Percentiles rank a stretch among this genome's conserved stretches.
Evolutionary conservation across 169 alveolate genomes (phyloP).

Genomic region (Nephromyces sp.): DNA sequence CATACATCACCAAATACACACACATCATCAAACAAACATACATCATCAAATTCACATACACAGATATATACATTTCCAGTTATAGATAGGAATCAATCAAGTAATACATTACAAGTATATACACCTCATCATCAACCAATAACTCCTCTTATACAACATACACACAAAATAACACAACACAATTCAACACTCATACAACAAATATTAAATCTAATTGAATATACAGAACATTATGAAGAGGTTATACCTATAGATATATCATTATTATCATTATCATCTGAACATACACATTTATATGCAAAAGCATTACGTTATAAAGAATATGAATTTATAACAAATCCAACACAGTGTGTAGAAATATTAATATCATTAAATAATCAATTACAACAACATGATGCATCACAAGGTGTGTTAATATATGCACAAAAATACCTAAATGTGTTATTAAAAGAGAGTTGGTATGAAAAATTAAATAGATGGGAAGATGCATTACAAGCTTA

Average conservation of each 20-base stretch:
- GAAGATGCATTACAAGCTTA: conserved; percentile 51
- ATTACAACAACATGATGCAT: conserved; percentile 69
- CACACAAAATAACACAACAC: too few species aligned
- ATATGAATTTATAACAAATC: neutral
- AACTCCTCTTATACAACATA: too few species aligned
- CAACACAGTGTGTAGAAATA: conserved; percentile 36
- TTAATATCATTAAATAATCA: conserved; percentile 62
- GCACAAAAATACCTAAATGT: conserved; percentile 49
- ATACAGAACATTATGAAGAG: conserved; percentile 69
- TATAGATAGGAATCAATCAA: too few species aligned
- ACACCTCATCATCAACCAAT: too few species aligned
- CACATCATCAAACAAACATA: too few species aligned
- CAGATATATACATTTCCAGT: too few species aligned
- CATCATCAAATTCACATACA: too few species aligned
- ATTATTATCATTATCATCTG: conserved; percentile 68
- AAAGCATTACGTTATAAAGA: conserved; percentile 57
- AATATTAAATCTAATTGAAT: conserved; percentile 72
- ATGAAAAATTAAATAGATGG: conserved; percentile 69
- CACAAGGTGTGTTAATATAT: conserved; percentile 63
- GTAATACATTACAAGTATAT: too few species aligned
- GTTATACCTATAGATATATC: conserved; percentile 56
- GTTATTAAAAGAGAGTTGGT: conserved; percentile 26
- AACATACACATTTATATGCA: conserved; percentile 77
- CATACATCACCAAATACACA: too few species aligned
- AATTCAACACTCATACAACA: too few species aligned